Conservation (phyloP, 164 flowering plant species). For the Malania oleifera region DNA sequence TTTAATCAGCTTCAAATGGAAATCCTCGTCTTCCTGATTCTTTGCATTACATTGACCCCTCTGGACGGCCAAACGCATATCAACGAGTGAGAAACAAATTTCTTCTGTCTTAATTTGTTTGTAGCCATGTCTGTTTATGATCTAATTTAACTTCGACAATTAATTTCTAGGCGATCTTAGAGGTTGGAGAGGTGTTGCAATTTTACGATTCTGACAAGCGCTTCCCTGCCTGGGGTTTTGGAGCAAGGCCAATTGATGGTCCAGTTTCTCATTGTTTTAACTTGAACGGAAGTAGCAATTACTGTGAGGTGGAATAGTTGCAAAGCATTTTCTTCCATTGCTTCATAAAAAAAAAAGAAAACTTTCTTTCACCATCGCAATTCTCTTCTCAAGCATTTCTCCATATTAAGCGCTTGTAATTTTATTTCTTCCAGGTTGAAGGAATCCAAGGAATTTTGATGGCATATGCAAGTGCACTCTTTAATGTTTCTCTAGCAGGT, state of each 20-base stretch:
- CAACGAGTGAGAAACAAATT: constrained; percentile 46
- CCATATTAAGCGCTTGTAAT: constrained; percentile 3
- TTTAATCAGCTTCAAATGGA: constrained; percentile 72
- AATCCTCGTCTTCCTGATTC: constrained; percentile 83
- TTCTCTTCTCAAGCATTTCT: background rate
- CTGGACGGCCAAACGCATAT: constrained; percentile 72
- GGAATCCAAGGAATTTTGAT: constrained; percentile 68
- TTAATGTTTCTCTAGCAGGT: constrained; percentile 65
- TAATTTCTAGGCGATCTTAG: constrained; percentile 50
- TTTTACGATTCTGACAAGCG: constrained; percentile 63
- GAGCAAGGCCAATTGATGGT: constrained; percentile 80
- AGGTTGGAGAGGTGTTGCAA: constrained; percentile 66
- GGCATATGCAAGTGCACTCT: constrained; percentile 65
- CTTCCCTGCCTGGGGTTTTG: constrained; percentile 83
- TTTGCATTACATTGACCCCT: constrained; percentile 70
- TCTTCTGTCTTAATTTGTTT: background rate
- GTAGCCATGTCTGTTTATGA: background rate
- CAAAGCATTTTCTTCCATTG: background rate
- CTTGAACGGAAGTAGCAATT: constrained; percentile 61
- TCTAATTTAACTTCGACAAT: background rate
- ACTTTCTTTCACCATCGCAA: background rate
- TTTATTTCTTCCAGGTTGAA: constrained; percentile 45
- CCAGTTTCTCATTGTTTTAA: constrained; percentile 81
- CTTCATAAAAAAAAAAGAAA: too few species aligned
- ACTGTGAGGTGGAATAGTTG: constrained; percentile 46